These are phyloP conservation scores for Neurospora sp. DNA, from an alignment of 2,329 filamentous ascomycete species.

Conservation along the genomic window DNA sequence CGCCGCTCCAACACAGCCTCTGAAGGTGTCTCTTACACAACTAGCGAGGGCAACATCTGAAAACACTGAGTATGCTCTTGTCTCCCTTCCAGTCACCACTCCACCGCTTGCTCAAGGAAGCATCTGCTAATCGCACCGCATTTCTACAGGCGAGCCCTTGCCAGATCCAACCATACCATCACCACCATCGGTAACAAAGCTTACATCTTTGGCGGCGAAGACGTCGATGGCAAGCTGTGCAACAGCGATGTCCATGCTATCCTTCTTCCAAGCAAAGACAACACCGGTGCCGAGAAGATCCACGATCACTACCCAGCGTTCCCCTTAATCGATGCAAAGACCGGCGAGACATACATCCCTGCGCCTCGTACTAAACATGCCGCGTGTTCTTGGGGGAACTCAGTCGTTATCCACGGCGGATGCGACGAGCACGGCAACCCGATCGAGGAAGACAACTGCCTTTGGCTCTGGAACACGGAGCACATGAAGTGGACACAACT, in stretches of 20 bases:
- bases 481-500: slow-evolving; percentile 25
- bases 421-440: slow-evolving; percentile 20
- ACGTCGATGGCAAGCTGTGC: slow-evolving; percentile 28
- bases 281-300: slow-evolving; percentile 10
- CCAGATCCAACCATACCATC: slow-evolving; percentile 39
- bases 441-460: slow-evolving; percentile 22
- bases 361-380: slow-evolving; percentile 25
- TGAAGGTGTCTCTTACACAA: slow-evolving; percentile 39
- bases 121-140: neutral
- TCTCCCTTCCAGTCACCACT: neutral
- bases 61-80: slow-evolving; percentile 19
- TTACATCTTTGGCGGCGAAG: slow-evolving; percentile 48
- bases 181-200: slow-evolving; percentile 42
- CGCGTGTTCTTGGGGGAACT: slow-evolving; percentile 24
- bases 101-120: neutral
- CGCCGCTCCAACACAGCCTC: slow-evolving; percentile 40
- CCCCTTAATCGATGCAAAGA: slow-evolving; percentile 17
- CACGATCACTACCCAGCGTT: slow-evolving; percentile 26
- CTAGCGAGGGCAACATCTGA: slow-evolving; percentile 28
- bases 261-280: slow-evolving; percentile 26
- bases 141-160: slow-evolving; percentile 25
- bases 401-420: slow-evolving; percentile 28
- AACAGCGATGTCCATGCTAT: slow-evolving; percentile 41
- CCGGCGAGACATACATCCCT: slow-evolving; percentile 22
- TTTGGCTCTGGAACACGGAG: slow-evolving; percentile 30